Evolutionary conservation across 2,329 filamentous ascomycete genomes (phyloP), one percentile per base, ranked within the genome.

Genomic region (Sphaerulina populicola): DNA sequence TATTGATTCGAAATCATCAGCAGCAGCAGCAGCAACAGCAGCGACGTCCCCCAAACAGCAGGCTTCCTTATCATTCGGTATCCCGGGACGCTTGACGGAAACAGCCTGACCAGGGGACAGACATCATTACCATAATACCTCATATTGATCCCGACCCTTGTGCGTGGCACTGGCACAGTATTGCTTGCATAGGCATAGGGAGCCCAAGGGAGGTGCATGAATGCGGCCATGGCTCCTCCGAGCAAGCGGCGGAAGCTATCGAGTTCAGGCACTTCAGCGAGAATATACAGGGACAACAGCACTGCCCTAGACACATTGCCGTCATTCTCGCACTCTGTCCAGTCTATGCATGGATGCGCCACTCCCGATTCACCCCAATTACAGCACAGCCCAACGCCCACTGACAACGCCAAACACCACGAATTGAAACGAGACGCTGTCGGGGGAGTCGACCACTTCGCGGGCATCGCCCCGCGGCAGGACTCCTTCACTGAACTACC

Each of bases 191-290:
- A n/a, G n/a, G n/a, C n/a, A n/a, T n/a, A n/a, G n/a, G n/a, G n/a
- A n/a, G n/a, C n/a, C n/a, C n/a, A n/a, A 23, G 8, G 10, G 37
- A 12, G 10, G 37, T 50, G 33, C 31, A 60, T 62, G 61, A 56
- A 60, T 44, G 46, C 40, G 46, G 54, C 52, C 44, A 65, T 64
- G 63, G 60, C 60, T 51, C 63, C 62, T 45, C 62, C 63, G 39
- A 52, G 44, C 33, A 65, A 65, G 55, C 56, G 62, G 41, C 56
- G 62, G 41, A 60, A 54, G 53, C 48, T 64, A 36, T 55, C 57
- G 14, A 49, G 48, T 31, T 49, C 51, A 35, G 31, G 31, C 12
- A 39, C 18, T 18, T 29, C 45, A 51, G 44, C 39, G 46, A 38
- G 35, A 23, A 45, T 37, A 31, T 36, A 44, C 37, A 42, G 53